Evolutionary conservation across 2,329 filamentous ascomycete genomes (phyloP).

Genomic region (Monosporascus sp.): DNA sequence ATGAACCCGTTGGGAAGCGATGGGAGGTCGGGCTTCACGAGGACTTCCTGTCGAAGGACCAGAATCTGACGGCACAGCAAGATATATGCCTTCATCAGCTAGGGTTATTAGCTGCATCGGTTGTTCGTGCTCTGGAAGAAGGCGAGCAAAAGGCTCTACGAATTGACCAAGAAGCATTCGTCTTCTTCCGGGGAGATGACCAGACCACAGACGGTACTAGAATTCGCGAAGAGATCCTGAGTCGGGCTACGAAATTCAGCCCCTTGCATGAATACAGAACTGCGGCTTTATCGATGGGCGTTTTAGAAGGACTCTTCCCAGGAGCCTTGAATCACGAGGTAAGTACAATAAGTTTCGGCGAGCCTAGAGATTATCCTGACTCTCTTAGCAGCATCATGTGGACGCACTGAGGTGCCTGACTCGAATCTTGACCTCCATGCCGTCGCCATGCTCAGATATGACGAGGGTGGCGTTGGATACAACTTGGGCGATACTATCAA

Average conservation of each 20-base stretch:
- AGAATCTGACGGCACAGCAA: slow-evolving; percentile 9
- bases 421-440: slow-evolving; percentile 4
- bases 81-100: slow-evolving; percentile 23
- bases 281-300: slow-evolving; percentile 24
- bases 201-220: slow-evolving; percentile 1
- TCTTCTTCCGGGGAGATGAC: slow-evolving; percentile 13
- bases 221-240: not conserved
- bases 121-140: slow-evolving; percentile 18
- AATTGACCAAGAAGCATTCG: slow-evolving; percentile 17
- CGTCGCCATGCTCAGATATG: slow-evolving; percentile 11
- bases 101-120: slow-evolving; percentile 20
- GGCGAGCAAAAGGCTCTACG: slow-evolving; percentile 20
- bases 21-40: slow-evolving; percentile 10
- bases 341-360: slow-evolving; percentile 4
- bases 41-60: slow-evolving; percentile 5
- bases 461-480: slow-evolving; percentile 21
- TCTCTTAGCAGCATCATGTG: slow-evolving; percentile 12
- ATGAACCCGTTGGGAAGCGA: not conserved
- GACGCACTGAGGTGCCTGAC: slow-evolving; percentile 13
- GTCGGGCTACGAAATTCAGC: slow-evolving; percentile 6
- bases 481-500: slow-evolving; percentile 19
- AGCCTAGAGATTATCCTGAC: slow-evolving; percentile 2
- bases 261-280: slow-evolving; percentile 17
- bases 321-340: slow-evolving; percentile 16
- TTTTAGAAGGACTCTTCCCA: slow-evolving; percentile 25